Percentiles rank a stretch among this genome's conserved stretches.
phyloP scores from a whole-genome alignment of 805 yeast genomes.

The Lipomyces yamanashiensis region DNA sequence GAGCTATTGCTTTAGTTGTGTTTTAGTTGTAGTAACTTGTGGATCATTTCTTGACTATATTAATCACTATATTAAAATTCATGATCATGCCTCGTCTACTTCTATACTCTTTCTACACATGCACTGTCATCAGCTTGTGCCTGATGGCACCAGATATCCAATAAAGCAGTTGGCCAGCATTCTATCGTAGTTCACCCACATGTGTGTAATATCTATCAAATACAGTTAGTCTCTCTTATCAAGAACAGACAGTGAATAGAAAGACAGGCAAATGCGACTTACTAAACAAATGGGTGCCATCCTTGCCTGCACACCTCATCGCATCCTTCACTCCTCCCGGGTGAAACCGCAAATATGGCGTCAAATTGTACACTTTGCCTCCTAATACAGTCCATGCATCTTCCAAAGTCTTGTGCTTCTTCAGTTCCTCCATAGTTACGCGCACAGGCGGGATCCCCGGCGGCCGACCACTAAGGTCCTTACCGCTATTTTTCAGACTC shows the following conservation, averaged over 20 bases:
- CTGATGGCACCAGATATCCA: slow-evolving; percentile 52
- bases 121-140: background rate
- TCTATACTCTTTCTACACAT: too few species aligned
- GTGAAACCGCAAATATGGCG: slow-evolving; percentile 81
- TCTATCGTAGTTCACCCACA: slow-evolving; percentile 85
- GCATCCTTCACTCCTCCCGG: slow-evolving; percentile 90
- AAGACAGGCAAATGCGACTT: slow-evolving; percentile 51
- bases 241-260: background rate
- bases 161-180: slow-evolving; percentile 78
- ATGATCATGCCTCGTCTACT: too few species aligned
- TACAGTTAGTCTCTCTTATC: background rate
- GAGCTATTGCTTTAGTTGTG: too few species aligned
- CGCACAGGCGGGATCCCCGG: slow-evolving; percentile 35
- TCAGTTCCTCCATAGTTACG: slow-evolving; percentile 59
- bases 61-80: too few species aligned
- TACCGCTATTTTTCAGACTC: slow-evolving; percentile 53
- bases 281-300: slow-evolving; percentile 76
- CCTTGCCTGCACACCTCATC: slow-evolving; percentile 79
- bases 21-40: too few species aligned
- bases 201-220: slow-evolving; percentile 46
- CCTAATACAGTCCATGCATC: slow-evolving; percentile 88
- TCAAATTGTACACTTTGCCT: slow-evolving; percentile 83
- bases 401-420: slow-evolving; percentile 58
- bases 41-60: too few species aligned
- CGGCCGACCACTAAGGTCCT: slow-evolving; percentile 51